Conservation (phyloP, 257 asterid genomes). For the Avicennia marina region DNA sequence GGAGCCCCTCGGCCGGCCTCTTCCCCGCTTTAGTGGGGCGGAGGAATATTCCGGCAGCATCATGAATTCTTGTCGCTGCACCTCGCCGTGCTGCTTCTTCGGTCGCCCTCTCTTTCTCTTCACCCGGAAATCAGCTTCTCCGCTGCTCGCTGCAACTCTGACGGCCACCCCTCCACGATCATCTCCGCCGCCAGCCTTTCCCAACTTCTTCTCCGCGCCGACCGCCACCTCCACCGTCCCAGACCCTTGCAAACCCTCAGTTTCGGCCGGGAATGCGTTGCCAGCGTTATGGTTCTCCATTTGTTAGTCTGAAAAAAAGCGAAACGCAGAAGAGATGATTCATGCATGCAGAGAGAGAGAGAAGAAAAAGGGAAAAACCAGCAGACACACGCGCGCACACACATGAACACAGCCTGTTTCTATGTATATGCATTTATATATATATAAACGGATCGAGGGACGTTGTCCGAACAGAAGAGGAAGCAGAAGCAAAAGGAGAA, state of each 20-base stretch:
- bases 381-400: too few species aligned
- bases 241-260: neutral
- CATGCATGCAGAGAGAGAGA: too few species aligned
- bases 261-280: too few species aligned
- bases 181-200: constrained; percentile 10
- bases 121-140: neutral
- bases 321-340: too few species aligned
- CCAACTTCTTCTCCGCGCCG: neutral
- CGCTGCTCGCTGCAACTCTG: neutral
- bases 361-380: too few species aligned
- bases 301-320: constrained; percentile 9
- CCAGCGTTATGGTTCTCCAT: constrained; percentile 15
- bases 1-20: constrained; percentile 38
- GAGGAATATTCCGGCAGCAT: constrained; percentile 8
- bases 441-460: too few species aligned
- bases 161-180: neutral
- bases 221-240: constrained; percentile 1
- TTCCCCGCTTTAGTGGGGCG: constrained; percentile 23
- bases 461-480: too few species aligned
- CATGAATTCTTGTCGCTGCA: constrained; percentile 10
- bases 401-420: neutral
- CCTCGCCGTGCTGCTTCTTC: constrained; percentile 13
- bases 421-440: neutral
- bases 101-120: constrained; percentile 40
- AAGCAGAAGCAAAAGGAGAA: neutral